Conservation (phyloP, 2,329 filamentous ascomycete genomes). For the Thelonectria rubi region DNA sequence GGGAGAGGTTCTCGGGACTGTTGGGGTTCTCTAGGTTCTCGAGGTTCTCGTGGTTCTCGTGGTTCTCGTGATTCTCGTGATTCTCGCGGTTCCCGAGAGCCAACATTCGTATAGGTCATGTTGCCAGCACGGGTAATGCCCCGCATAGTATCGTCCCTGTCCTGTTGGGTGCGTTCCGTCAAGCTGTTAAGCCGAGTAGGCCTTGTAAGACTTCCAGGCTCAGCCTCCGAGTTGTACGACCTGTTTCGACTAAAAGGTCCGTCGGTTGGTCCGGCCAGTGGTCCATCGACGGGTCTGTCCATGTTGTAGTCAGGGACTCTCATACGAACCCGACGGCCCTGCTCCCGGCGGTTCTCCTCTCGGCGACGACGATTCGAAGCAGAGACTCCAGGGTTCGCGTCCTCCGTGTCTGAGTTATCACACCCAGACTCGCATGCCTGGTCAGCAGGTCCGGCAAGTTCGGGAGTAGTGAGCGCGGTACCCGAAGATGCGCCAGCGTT, state of each 20-base stretch:
- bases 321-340: constrained; percentile 27
- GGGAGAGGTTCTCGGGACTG: too few species aligned
- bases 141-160: background rate
- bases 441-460: constrained; percentile 50
- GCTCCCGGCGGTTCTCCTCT: constrained; percentile 29
- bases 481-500: constrained; percentile 55
- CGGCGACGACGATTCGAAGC: constrained; percentile 29
- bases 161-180: background rate
- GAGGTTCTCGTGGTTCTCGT: too few species aligned
- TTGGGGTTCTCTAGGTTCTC: background rate
- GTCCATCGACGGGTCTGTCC: constrained; percentile 26
- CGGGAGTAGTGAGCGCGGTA: constrained; percentile 49
- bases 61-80: background rate
- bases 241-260: constrained; percentile 18
- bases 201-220: constrained; percentile 15
- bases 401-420: constrained; percentile 65
- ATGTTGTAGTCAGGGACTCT: constrained; percentile 33
- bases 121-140: background rate
- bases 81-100: background rate
- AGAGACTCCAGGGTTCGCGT: constrained; percentile 54
- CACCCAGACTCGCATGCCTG: constrained; percentile 61
- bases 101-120: background rate
- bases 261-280: constrained; percentile 2
- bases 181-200: constrained; percentile 20
- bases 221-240: constrained; percentile 24